phyloP scores from a whole-genome alignment of 2,329 filamentous ascomycete genomes.

The Ophiostoma novo-ulmi region DNA sequence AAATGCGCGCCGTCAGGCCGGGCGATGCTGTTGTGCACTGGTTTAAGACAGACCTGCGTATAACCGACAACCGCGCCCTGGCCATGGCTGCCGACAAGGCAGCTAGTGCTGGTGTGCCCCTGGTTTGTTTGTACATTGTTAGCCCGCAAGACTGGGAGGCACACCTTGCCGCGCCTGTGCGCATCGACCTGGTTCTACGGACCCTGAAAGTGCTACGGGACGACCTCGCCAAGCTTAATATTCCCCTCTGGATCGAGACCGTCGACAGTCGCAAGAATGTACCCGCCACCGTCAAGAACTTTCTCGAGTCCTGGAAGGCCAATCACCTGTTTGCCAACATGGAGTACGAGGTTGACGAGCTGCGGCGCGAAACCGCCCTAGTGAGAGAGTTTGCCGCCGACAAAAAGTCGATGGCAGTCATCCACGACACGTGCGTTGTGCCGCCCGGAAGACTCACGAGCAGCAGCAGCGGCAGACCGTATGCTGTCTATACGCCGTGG shows the following conservation, averaged over 20 bases:
- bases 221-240: conserved; percentile 65
- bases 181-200: conserved; percentile 77
- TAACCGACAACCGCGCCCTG: conserved; percentile 67
- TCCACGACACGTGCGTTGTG: conserved; percentile 80
- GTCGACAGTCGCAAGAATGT: conserved; percentile 58
- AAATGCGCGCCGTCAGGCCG: conserved; percentile 44
- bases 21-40: conserved; percentile 69
- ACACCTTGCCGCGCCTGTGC: conserved; percentile 65
- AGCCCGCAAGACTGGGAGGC: conserved; percentile 82
- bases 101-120: conserved; percentile 45
- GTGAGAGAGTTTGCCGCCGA: conserved; percentile 55
- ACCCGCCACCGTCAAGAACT: conserved; percentile 54
- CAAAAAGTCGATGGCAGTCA: conserved; percentile 63
- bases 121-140: conserved; percentile 72
- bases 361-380: conserved; percentile 68
- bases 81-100: conserved; percentile 57
- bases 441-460: conserved; percentile 63
- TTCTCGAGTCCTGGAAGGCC: conserved; percentile 66
- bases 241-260: conserved; percentile 72
- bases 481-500: conserved; percentile 82
- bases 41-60: conserved; percentile 80
- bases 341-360: conserved; percentile 88
- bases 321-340: conserved; percentile 76
- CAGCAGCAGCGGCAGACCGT: conserved; percentile 68
- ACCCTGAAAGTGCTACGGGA: conserved; percentile 59